Conservation (phyloP, 148 eudicot species). For the Pouteria glomerata region DNA sequence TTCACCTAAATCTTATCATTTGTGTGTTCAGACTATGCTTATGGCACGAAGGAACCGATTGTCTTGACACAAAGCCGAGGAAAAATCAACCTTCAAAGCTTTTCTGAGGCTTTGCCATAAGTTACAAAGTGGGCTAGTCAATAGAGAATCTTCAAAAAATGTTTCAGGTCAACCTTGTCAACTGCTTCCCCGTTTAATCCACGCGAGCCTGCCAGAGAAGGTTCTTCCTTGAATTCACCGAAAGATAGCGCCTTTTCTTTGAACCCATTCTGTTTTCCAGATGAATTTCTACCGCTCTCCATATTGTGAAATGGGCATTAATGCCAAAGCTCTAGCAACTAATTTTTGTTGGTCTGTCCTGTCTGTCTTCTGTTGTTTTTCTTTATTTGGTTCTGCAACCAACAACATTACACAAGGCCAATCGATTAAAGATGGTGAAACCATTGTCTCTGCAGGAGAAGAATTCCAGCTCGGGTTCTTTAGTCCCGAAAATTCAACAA, state of each 20-base stretch:
- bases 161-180: constrained; percentile 7
- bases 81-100: not conserved
- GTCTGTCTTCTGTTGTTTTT: not conserved
- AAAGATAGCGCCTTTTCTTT: not conserved
- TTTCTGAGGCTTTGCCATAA: not conserved
- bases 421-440: constrained; percentile 37
- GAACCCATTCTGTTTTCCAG: not conserved
- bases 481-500: constrained; percentile 45
- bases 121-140: not conserved
- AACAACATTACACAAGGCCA: constrained; percentile 27
- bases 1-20: not conserved
- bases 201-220: not conserved
- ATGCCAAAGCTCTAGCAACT: not conserved
- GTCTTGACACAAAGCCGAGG: not conserved
- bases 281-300: not conserved
- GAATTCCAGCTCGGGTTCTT: constrained; percentile 61
- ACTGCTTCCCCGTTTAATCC: not conserved
- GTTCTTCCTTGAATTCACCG: not conserved
- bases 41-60: not conserved
- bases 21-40: constrained; percentile 4
- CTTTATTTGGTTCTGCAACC: constrained; percentile 6
- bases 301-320: constrained; percentile 4
- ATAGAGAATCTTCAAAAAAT: not conserved
- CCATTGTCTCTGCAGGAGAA: constrained; percentile 36
- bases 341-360: not conserved